phyloP scores from a whole-genome alignment of 2,329 filamentous ascomycete genomes.

The Pleurostoma richardsiae region DNA sequence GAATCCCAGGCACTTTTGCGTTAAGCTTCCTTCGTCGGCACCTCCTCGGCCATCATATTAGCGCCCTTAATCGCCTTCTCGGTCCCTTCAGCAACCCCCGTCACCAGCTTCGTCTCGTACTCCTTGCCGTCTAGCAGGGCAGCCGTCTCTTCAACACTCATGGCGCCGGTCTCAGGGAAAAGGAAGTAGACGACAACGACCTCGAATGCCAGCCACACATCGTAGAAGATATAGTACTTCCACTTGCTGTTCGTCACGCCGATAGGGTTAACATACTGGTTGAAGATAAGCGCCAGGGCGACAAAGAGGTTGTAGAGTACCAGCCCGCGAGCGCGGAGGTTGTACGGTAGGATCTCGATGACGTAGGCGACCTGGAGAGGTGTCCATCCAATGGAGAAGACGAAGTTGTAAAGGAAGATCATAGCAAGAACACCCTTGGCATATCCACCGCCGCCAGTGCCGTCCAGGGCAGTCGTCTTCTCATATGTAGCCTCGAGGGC shows the following conservation, averaged over 20 bases:
- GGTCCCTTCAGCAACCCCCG: background rate
- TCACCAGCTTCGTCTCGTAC: background rate
- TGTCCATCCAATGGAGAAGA: conserved; percentile 20
- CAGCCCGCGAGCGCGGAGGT: conserved; percentile 10
- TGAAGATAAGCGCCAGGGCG: conserved; percentile 1
- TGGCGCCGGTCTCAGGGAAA: conserved; percentile 6
- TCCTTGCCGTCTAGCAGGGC: background rate
- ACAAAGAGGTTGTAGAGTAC: conserved; percentile 6
- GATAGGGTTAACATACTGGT: conserved; percentile 8
- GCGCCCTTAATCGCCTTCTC: background rate
- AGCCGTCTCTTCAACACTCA: conserved; percentile 6
- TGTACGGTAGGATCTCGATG: conserved; percentile 8
- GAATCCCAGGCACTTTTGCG: no score
- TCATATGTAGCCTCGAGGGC: conserved; percentile 20
- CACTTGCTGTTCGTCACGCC: conserved; percentile 4
- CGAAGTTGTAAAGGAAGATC: conserved; percentile 30
- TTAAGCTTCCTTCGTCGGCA: background rate
- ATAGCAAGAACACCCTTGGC: conserved; percentile 6
- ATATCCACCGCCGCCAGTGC: conserved; percentile 10
- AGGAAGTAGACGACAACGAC: conserved; percentile 7
- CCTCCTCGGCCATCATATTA: background rate
- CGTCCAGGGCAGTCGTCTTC: conserved; percentile 15
- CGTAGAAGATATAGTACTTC: conserved; percentile 7
- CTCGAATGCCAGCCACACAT: conserved; percentile 4
- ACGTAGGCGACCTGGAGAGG: conserved; percentile 4